Evolutionary conservation across 441 rosid genomes (phyloP), one percentile per base, ranked within the genome.

Genomic region (Viola pubescens): DNA sequence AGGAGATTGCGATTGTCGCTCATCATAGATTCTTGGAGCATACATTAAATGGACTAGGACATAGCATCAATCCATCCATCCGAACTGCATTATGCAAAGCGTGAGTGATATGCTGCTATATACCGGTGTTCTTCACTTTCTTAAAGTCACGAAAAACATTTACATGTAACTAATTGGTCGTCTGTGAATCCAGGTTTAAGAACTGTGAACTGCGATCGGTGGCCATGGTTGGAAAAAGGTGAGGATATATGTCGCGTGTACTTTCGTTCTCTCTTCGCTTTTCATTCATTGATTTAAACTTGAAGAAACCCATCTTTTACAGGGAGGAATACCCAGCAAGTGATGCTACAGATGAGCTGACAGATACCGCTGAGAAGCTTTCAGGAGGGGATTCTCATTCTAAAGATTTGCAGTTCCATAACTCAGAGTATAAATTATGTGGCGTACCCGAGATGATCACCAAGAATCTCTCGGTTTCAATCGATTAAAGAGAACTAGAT

Each of bases 161-260:
- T 26, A 26, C 34, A 26, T 26, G 47, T 64, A 12, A 50, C 48
- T 0, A 44, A 48, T 0, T 6, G 9, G 7, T 42, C 9, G 7
- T 44, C 0, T 49, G 4, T 69, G 19, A 63, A 3, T 66, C 37
- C 68, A 89, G 97, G 64, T 86, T 86, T 61, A 60, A 14, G 9
- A 89, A 89, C 61, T 84, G 97, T 65, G 94, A 89, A 65, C 66
- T 84, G 45, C 87, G 97, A 5, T 77, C 97, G 0, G 61, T 84
- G 55, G 43, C 54, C 56, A 51, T 79, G 12, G 61, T 60, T 12
- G 68, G 73, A 39, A 51, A 46, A 46, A 72, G 73, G 73, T 73
- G 34, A 63, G 62, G 3, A 53, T 1, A 7, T 13, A 19, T 11
- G 19, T 16, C 19, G 19, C 12, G 13, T 38, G 16, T 59, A 10